Evolutionary conservation across 805 yeast species (phyloP).

Genomic region (Nakazawaea ambrosiae): DNA sequence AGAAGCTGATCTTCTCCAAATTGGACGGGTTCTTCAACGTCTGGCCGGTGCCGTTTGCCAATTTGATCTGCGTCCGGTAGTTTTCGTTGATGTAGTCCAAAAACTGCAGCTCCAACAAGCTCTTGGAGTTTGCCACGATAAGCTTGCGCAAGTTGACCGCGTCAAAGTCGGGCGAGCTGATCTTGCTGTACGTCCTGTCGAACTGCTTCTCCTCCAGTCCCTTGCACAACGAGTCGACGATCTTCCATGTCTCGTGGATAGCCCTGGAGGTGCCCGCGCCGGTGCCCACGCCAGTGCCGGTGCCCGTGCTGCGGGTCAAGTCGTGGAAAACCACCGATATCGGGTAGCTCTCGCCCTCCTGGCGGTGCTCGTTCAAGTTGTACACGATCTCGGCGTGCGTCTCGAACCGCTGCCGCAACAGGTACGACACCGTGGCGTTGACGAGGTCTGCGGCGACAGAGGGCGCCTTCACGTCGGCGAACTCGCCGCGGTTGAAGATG

Average conservation of each 20-base stretch:
- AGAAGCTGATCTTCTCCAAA: constrained; percentile 61
- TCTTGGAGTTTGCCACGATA: constrained; percentile 48
- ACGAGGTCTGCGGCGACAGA: constrained; percentile 13
- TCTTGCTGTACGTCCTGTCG: constrained; percentile 22
- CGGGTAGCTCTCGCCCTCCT: constrained; percentile 43
- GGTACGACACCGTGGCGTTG: constrained; percentile 31
- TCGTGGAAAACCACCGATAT: constrained; percentile 55
- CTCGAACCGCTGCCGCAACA: constrained; percentile 51
- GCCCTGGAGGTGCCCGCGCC: constrained; percentile 51
- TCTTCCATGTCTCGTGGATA: constrained; percentile 67
- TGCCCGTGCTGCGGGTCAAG: constrained; percentile 42
- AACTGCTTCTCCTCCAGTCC: constrained; percentile 25
- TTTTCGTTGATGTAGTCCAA: constrained; percentile 63
- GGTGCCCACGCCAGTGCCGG: not conserved
- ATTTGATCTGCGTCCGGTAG: constrained; percentile 39
- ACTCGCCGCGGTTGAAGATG: constrained; percentile 22
- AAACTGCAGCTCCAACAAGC: constrained; percentile 71
- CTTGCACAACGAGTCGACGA: constrained; percentile 42
- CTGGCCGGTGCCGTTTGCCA: constrained; percentile 16
- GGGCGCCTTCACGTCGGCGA: constrained; percentile 21
- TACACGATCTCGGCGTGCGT: constrained; percentile 66
- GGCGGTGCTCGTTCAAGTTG: constrained; percentile 51
- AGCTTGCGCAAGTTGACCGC: constrained; percentile 30
- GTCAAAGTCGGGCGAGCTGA: constrained; percentile 21
- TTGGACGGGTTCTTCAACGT: constrained; percentile 69